phyloP scores from a whole-genome alignment of 2,329 filamentous ascomycete genomes.

The Pyricularia grisea region DNA sequence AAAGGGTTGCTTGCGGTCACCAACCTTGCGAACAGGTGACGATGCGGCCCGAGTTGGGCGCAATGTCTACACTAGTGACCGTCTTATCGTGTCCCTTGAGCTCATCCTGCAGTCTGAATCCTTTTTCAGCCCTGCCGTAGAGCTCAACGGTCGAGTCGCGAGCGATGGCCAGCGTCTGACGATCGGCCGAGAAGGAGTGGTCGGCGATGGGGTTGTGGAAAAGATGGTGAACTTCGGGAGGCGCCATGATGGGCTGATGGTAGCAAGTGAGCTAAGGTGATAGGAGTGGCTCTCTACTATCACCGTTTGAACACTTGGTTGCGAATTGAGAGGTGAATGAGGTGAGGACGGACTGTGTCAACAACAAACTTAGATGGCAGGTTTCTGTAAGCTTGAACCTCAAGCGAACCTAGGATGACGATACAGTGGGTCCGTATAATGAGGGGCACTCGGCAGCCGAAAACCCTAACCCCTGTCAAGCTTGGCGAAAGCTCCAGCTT shows the following conservation, averaged over 20 bases:
- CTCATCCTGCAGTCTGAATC: slow-evolving; percentile 81
- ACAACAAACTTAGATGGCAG: too few relatives aligned
- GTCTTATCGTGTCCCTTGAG: slow-evolving; percentile 95
- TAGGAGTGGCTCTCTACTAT: slow-evolving; percentile 99
- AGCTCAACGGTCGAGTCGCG: slow-evolving; percentile 87
- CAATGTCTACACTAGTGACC: slow-evolving; percentile 93
- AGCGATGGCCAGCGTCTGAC: slow-evolving; percentile 78
- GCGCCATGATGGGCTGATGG: slow-evolving; percentile 51
- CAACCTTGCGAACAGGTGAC: slow-evolving; percentile 93
- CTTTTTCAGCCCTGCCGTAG: slow-evolving; percentile 62
- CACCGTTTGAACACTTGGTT: slow-evolving; percentile 26
- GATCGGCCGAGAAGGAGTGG: slow-evolving; percentile 95
- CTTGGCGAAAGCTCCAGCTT: not conserved
- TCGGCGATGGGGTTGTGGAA: slow-evolving; percentile 96
- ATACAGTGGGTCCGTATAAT: not conserved
- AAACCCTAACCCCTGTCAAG: slow-evolving; percentile 2
- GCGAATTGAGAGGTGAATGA: not conserved
- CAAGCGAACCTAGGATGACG: not conserved
- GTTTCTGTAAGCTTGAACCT: not conserved
- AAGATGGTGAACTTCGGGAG: slow-evolving; percentile 89
- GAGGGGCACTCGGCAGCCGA: not conserved
- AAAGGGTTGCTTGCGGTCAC: slow-evolving; percentile 11
- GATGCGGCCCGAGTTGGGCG: slow-evolving; percentile 80
- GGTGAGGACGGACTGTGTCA: not conserved
- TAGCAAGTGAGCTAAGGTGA: slow-evolving; percentile 30